Evolutionary conservation across 164 flowering plant species (phyloP), one percentile per base, ranked within the genome.

Genomic region (Sedum album): DNA sequence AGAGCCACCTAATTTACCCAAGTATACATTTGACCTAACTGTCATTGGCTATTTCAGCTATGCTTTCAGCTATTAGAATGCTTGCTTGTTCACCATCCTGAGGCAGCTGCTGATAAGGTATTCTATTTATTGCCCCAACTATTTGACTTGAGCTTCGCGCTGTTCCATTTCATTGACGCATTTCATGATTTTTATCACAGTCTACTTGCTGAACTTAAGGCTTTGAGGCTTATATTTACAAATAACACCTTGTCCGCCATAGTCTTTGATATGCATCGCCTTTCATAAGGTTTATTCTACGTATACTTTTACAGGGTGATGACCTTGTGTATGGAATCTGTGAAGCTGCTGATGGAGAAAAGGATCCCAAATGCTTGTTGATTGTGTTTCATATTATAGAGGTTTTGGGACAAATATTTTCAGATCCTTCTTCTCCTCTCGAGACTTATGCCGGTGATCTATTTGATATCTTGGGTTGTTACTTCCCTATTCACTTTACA

Each of bases 401-500:
- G 70, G n/a, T 74, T 68, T 68, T 86, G 75, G 88, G 77, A n/a
- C 78, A 42, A 70, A 13, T 86, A 38, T 90, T 81, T 79, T 89
- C 92, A 67, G 90, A 84, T 78, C 39, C 39, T 4, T 82, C 91
- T 20, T 91, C 87, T 38, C 82, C 87, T 41, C 68, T 89, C 46
- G 84, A 85, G 66, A 77, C 70, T 74, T 77, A 61, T 84, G 85
- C 90, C 20, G 84, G 71, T 68, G 96, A 88, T 20, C 78, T 90
- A 72, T 91, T 88, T 77, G 94, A 85, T 6, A 76, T 86, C 70
- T 73, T 94, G 79, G 83, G 91, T 11, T 73, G 88, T 72, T 94
- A 94, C 79, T 94, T 91, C 72, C 99, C 99, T 31, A 81, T 94
- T 72, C 96, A 91, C 82, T 94, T 86, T 75, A 94, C 97, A 57